These are phyloP conservation scores for Nakataea oryzae DNA, from an alignment of 2,329 filamentous ascomycete species.

Conservation along the genomic window DNA sequence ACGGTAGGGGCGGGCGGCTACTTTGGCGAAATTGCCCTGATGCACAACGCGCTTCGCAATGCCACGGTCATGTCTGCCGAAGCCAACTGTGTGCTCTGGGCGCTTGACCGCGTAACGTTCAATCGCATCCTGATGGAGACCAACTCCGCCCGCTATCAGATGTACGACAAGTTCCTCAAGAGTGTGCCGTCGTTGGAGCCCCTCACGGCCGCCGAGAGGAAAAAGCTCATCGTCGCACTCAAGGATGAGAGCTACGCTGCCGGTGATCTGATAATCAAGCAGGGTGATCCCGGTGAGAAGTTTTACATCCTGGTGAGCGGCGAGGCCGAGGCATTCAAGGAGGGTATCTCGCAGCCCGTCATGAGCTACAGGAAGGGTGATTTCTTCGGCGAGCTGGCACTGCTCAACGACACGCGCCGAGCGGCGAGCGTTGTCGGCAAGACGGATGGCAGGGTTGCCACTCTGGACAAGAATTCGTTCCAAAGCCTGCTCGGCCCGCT, in stretches of 20 bases:
- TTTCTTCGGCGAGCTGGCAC: constrained; percentile 91
- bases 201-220: constrained; percentile 84
- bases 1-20: constrained; percentile 80
- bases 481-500: constrained; percentile 87
- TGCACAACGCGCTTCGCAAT: constrained; percentile 97
- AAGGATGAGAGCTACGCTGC: constrained; percentile 79
- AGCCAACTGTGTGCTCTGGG: constrained; percentile 74
- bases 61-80: constrained; percentile 86
- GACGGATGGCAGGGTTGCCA: constrained; percentile 87
- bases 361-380: constrained; percentile 84
- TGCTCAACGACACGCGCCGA: constrained; percentile 87
- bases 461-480: constrained; percentile 87
- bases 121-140: constrained; percentile 97
- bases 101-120: constrained; percentile 90
- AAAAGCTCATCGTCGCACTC: constrained; percentile 93
- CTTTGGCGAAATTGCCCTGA: constrained; percentile 91
- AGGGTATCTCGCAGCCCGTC: constrained; percentile 58
- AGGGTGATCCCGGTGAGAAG: constrained; percentile 83
- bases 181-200: constrained; percentile 79
- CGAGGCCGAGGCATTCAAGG: constrained; percentile 77
- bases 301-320: constrained; percentile 89
- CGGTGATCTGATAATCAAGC: constrained; percentile 75
- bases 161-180: constrained; percentile 95
- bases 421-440: constrained; percentile 79
- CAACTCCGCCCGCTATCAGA: constrained; percentile 86